phyloP scores from a whole-genome alignment of 1,284 basidiomycete species.

The Cryptococcus depauperatus region DNA sequence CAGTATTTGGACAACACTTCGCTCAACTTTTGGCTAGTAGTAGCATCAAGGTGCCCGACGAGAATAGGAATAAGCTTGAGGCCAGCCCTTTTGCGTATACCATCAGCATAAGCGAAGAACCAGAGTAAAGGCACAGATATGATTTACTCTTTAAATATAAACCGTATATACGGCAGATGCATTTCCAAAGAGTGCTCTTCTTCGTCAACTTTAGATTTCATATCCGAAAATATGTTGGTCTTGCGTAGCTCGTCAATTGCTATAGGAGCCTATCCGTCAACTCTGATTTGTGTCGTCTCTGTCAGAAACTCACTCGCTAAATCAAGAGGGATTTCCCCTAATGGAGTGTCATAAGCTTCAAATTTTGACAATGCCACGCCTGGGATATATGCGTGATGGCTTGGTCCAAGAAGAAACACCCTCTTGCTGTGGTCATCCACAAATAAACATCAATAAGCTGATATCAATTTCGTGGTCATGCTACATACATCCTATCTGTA shows the following conservation, averaged over 20 bases:
- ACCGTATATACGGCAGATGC: slow-evolving; percentile 88
- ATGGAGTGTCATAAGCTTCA: slow-evolving; percentile 69
- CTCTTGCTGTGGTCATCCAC: slow-evolving; percentile 56
- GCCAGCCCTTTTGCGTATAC: slow-evolving; percentile 47
- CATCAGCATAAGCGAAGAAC: not conserved
- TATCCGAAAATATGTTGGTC: slow-evolving; percentile 63
- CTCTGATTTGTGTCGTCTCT: no score
- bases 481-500: slow-evolving; percentile 62
- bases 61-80: slow-evolving; percentile 84
- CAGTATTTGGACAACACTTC: slow-evolving; percentile 71
- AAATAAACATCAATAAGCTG: not conserved
- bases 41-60: slow-evolving; percentile 68
- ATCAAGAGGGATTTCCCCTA: slow-evolving; percentile 76
- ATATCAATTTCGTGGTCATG: not conserved
- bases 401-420: slow-evolving; percentile 91
- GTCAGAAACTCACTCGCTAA: slow-evolving; percentile 56
- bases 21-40: slow-evolving; percentile 59
- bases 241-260: slow-evolving; percentile 60
- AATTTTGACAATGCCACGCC: slow-evolving; percentile 79
- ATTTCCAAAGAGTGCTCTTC: slow-evolving; percentile 97
- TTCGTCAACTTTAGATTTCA: slow-evolving; percentile 67
- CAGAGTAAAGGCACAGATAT: not conserved
- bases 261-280: no score
- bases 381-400: slow-evolving; percentile 82
- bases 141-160: slow-evolving; percentile 68